Conservation (phyloP, 805 yeast genomes). For the Suhomyces tanzawaensis region DNA sequence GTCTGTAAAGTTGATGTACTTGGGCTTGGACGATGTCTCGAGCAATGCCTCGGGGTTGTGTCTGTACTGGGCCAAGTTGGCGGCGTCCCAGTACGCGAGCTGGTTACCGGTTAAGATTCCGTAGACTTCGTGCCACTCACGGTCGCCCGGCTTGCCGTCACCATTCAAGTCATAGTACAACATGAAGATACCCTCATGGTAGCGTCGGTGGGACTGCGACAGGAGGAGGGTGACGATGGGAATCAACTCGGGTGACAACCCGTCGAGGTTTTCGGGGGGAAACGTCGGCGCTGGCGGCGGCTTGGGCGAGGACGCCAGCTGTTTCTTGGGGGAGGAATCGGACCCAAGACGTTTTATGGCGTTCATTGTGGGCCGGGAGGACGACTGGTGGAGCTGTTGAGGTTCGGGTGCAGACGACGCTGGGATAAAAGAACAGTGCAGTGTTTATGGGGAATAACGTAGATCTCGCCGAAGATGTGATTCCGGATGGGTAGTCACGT, state of each 20-base stretch:
- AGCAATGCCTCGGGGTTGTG: conserved; percentile 53
- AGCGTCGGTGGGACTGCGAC: conserved; percentile 73
- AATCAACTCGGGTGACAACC: conserved; percentile 47
- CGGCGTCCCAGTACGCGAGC: conserved; percentile 89
- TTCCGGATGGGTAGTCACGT: background rate
- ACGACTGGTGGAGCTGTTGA: background rate
- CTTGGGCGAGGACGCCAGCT: conserved; percentile 1
- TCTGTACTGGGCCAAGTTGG: conserved; percentile 52
- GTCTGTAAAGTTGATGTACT: conserved; percentile 87
- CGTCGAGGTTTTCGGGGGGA: conserved; percentile 18
- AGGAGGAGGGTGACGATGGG: conserved; percentile 75
- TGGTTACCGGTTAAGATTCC: conserved; percentile 90
- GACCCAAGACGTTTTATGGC: conserved; percentile 25
- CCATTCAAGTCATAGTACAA: conserved; percentile 68
- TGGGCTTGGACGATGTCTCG: conserved; percentile 69
- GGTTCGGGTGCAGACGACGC: no score
- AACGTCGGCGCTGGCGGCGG: conserved; percentile 8
- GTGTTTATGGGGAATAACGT: background rate
- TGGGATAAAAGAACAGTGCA: no score
- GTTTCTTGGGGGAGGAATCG: conserved; percentile 18
- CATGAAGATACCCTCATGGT: conserved; percentile 75
- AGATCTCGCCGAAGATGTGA: background rate
- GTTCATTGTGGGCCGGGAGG: conserved; percentile 13
- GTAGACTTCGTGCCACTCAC: conserved; percentile 90
- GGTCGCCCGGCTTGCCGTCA: conserved; percentile 82